Percentiles rank a stretch among this genome's conserved stretches.
Evolutionary conservation across 2,329 filamentous ascomycete genomes (phyloP).

Genomic region (Coniochaeta ligniaria): DNA sequence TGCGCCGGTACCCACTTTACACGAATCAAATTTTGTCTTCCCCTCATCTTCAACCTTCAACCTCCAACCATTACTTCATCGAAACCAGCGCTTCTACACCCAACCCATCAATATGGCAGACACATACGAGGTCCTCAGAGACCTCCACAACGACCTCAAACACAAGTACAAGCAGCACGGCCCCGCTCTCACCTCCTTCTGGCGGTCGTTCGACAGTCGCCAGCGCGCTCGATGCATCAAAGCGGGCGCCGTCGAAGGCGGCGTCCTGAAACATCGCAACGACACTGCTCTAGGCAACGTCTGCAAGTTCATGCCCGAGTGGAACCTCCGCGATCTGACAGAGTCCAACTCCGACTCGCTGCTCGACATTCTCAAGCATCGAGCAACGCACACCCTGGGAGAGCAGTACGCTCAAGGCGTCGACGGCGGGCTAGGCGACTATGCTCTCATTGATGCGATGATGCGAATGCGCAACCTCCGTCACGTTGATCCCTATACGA

Average conservation of each 20-base stretch:
- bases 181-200: conserved; percentile 26
- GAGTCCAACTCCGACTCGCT: conserved; percentile 23
- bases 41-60: too few relatives aligned
- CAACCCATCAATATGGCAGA: too few relatives aligned
- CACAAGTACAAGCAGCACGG: conserved; percentile 29
- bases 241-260: conserved; percentile 21
- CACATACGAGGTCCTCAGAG: conserved; percentile 8
- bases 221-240: conserved; percentile 23
- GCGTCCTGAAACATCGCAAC: conserved; percentile 23
- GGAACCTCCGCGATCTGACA: conserved; percentile 33
- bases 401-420: conserved; percentile 9
- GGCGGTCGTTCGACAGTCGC: conserved; percentile 26
- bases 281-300: conserved; percentile 28
- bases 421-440: conserved; percentile 7
- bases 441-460: conserved; percentile 22
- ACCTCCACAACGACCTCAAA: conserved; percentile 29
- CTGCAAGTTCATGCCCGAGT: conserved; percentile 29
- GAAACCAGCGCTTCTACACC: too few relatives aligned
- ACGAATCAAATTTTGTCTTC: too few relatives aligned
- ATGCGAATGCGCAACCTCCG: conserved; percentile 23
- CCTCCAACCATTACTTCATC: too few relatives aligned
- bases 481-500: conserved; percentile 14
- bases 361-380: conserved; percentile 9
- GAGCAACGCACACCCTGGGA: conserved; percentile 8
- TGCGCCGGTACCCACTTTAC: too few relatives aligned